Conservation (phyloP, 1,139 yeast species). For the Kurtzmaniella quercitrusa region DNA sequence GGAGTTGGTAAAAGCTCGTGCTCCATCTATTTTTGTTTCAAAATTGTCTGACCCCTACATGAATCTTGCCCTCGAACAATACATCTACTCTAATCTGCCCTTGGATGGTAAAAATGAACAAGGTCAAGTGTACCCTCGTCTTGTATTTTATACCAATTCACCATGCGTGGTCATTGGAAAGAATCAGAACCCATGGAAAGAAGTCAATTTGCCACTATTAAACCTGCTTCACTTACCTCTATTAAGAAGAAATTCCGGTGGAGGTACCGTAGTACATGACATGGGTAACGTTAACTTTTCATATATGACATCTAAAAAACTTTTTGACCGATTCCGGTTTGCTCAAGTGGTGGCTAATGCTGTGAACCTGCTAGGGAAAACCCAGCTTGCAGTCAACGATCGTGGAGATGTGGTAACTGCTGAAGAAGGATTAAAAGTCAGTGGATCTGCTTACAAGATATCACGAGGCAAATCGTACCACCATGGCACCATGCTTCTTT, state of each 20-base stretch:
- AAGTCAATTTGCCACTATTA: slow-evolving; percentile 63
- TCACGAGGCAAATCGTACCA: slow-evolving; percentile 83
- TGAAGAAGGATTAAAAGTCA: slow-evolving; percentile 51
- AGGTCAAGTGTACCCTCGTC: slow-evolving; percentile 38
- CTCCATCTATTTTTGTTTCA: slow-evolving; percentile 39
- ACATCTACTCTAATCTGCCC: slow-evolving; percentile 65
- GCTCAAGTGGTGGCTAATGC: slow-evolving; percentile 51
- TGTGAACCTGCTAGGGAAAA: slow-evolving; percentile 30
- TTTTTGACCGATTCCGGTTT: slow-evolving; percentile 63
- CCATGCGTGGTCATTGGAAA: slow-evolving; percentile 95
- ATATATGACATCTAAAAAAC: slow-evolving; percentile 64
- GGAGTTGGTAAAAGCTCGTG: slow-evolving; percentile 8
- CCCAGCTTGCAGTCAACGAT: slow-evolving; percentile 43
- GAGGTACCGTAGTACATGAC: slow-evolving; percentile 97
- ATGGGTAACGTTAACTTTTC: slow-evolving; percentile 87
- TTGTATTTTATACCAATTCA: slow-evolving; percentile 69
- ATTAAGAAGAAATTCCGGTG: slow-evolving; percentile 82
- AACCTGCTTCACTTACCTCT: slow-evolving; percentile 57
- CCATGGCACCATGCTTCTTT: slow-evolving; percentile 92
- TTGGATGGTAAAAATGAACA: slow-evolving; percentile 17
- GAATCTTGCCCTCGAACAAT: slow-evolving; percentile 82
- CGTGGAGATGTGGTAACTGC: slow-evolving; percentile 74
- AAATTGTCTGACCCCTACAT: slow-evolving; percentile 59
- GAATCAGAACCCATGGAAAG: slow-evolving; percentile 94
- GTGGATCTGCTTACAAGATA: slow-evolving; percentile 89